These are phyloP conservation scores for Phytophthora multivora DNA, from an alignment of 352 stramenopile genomes.

Conservation along the genomic window DNA sequence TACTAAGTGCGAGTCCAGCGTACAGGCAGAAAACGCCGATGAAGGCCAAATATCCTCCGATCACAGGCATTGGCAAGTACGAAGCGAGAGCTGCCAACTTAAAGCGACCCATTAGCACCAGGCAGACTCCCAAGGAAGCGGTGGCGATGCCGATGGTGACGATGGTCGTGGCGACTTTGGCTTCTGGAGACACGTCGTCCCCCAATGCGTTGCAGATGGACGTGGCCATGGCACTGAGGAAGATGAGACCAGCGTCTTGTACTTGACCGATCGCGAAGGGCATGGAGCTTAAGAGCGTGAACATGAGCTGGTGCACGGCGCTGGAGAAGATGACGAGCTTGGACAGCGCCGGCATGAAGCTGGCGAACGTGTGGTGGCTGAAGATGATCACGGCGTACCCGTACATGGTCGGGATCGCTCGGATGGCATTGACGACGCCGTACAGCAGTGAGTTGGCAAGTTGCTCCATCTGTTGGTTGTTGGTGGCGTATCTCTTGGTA, in stretches of 20 bases:
- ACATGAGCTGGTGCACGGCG: slow-evolving; percentile 93
- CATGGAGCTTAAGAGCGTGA: slow-evolving; percentile 87
- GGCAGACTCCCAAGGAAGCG: slow-evolving; percentile 87
- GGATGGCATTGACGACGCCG: slow-evolving; percentile 91
- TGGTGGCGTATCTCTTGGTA: not conserved
- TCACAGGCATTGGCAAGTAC: slow-evolving; percentile 95
- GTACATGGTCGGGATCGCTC: slow-evolving; percentile 93
- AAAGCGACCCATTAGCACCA: slow-evolving; percentile 93
- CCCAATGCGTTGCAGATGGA: slow-evolving; percentile 84
- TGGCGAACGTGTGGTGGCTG: slow-evolving; percentile 82
- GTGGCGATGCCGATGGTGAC: slow-evolving; percentile 92
- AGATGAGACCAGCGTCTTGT: slow-evolving; percentile 98
- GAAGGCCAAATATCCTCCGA: slow-evolving; percentile 97
- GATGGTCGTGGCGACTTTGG: slow-evolving; percentile 92
- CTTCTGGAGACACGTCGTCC: slow-evolving; percentile 51
- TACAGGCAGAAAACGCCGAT: slow-evolving; percentile 96
- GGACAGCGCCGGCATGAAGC: slow-evolving; percentile 87
- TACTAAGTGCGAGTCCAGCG: slow-evolving; percentile 89
- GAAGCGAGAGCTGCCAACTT: slow-evolving; percentile 94
- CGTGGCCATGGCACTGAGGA: slow-evolving; percentile 93
- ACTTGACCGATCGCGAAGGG: slow-evolving; percentile 97
- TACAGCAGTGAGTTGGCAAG: slow-evolving; percentile 72
- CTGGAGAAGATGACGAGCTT: slow-evolving; percentile 96
- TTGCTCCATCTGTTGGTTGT: slow-evolving; percentile 17
- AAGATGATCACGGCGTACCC: slow-evolving; percentile 96